These are phyloP conservation scores for Phytophthora sojae DNA, from an alignment of 352 stramenopile genomes.

Conservation along the genomic window DNA sequence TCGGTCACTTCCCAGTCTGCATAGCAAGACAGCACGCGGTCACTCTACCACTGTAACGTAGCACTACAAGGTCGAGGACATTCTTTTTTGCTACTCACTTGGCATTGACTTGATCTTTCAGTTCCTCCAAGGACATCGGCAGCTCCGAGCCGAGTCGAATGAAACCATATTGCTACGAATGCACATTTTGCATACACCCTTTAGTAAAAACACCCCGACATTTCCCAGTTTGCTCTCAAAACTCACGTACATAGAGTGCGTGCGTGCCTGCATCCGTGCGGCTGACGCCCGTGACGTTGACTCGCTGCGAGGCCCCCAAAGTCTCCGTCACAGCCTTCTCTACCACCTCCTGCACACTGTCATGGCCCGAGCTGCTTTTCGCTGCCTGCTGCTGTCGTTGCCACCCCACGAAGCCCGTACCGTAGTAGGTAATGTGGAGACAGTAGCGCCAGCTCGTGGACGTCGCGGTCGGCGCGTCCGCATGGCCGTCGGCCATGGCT, in stretches of 20 bases:
- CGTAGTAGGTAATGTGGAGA: constrained; percentile 83
- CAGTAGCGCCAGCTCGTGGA: constrained; percentile 57
- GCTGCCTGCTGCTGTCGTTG: constrained; percentile 79
- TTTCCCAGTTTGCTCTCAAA: background rate
- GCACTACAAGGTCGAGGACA: background rate
- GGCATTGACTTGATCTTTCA: constrained; percentile 65
- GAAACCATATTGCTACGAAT: constrained; percentile 81
- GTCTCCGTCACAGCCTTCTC: constrained; percentile 70
- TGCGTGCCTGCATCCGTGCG: constrained; percentile 87
- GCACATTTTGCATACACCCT: constrained; percentile 23
- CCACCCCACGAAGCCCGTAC: constrained; percentile 81
- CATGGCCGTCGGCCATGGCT: constrained; percentile 7
- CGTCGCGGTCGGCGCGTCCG: constrained; percentile 9
- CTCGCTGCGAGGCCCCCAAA: constrained; percentile 48
- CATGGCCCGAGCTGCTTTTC: constrained; percentile 53
- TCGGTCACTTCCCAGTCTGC: constrained; percentile 43
- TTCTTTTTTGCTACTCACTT: constrained; percentile 33
- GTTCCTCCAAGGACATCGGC: constrained; percentile 43
- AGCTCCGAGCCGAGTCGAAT: constrained; percentile 65
- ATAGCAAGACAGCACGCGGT: constrained; percentile 5
- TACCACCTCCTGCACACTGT: constrained; percentile 84
- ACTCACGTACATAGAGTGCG: constrained; percentile 73
- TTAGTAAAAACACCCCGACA: constrained; percentile 21
- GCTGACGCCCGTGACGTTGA: constrained; percentile 88
- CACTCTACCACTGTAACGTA: constrained; percentile 1